Conservation (phyloP, 192 early-diverging fungal species). For the Linderina pennispora region DNA sequence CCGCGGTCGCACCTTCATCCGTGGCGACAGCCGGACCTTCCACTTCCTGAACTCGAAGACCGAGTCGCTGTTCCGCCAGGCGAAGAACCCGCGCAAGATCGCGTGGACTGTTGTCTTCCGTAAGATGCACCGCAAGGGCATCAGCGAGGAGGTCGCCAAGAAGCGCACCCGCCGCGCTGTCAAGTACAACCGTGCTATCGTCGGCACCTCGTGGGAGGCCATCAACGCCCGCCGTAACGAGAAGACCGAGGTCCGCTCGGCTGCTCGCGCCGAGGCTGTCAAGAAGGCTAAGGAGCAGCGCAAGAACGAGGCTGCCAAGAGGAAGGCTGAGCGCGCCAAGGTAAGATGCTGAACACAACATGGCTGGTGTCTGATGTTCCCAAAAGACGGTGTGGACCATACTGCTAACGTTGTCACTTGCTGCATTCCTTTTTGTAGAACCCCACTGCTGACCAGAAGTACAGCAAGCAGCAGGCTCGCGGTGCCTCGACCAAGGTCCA, state of each 20-base stretch:
- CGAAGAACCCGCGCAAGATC: slow-evolving; percentile 96
- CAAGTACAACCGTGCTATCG: slow-evolving; percentile 94
- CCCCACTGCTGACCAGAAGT: slow-evolving; percentile 20
- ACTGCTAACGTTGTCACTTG: not conserved
- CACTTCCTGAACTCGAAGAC: slow-evolving; percentile 96
- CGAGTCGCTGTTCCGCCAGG: slow-evolving; percentile 96
- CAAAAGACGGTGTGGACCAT: not conserved
- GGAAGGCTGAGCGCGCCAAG: slow-evolving; percentile 81
- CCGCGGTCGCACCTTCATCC: slow-evolving; percentile 92
- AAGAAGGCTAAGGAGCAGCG: slow-evolving; percentile 89
- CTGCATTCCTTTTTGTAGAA: not conserved
- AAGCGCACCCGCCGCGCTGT: slow-evolving; percentile 92
- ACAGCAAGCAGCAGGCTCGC: slow-evolving; percentile 40
- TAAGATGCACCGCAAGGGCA: slow-evolving; percentile 98
- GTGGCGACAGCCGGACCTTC: slow-evolving; percentile 79
- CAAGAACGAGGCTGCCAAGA: slow-evolving; percentile 81
- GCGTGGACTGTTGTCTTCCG: slow-evolving; percentile 96
- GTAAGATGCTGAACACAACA: slow-evolving; percentile 18
- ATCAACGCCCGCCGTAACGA: slow-evolving; percentile 97
- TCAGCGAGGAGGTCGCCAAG: slow-evolving; percentile 92
- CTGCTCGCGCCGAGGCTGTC: slow-evolving; percentile 80
- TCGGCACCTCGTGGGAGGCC: slow-evolving; percentile 90
- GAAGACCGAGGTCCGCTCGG: slow-evolving; percentile 92
- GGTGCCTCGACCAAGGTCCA: slow-evolving; percentile 33
- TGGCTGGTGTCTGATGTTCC: not conserved